Conservation (phyloP, 768 basidiomycete genomes). For the Hericium erinaceus region DNA sequence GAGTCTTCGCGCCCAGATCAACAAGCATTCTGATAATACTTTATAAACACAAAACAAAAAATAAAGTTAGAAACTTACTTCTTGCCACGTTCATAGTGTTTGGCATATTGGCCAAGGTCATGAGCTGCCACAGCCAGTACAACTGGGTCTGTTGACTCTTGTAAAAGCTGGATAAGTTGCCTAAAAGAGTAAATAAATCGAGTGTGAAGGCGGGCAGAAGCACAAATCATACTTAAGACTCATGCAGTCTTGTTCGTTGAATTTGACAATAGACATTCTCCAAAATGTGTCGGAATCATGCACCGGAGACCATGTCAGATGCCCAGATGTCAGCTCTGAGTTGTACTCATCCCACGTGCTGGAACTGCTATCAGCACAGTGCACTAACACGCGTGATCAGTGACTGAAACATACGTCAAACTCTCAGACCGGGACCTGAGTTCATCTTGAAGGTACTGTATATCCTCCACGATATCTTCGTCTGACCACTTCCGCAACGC, state of each 20-base stretch:
- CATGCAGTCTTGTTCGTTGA: slow-evolving; percentile 79
- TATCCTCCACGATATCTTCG: slow-evolving; percentile 89
- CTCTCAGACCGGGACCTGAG: slow-evolving; percentile 80
- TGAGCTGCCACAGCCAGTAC: slow-evolving; percentile 89
- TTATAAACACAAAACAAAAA: slow-evolving; percentile 1
- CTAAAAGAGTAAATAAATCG: slow-evolving; percentile 29
- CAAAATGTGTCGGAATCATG: slow-evolving; percentile 97
- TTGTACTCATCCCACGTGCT: slow-evolving; percentile 97
- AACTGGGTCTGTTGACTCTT: slow-evolving; percentile 57
- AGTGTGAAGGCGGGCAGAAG: not conserved
- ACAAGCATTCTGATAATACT: slow-evolving; percentile 51
- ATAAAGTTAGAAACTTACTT: slow-evolving; percentile 39
- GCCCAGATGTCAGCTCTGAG: slow-evolving; percentile 83
- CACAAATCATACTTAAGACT: slow-evolving; percentile 58
- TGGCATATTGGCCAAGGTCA: slow-evolving; percentile 92
- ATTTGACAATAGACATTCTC: slow-evolving; percentile 85
- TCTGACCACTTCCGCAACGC: slow-evolving; percentile 85
- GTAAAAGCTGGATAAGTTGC: slow-evolving; percentile 62
- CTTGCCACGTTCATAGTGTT: slow-evolving; percentile 85
- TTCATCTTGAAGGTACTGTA: slow-evolving; percentile 81
- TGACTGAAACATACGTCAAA: slow-evolving; percentile 56
- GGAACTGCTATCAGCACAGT: not conserved
- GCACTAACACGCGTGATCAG: not conserved
- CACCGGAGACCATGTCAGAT: slow-evolving; percentile 90
- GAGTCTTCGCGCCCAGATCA: slow-evolving; percentile 78